Evolutionary conservation across 345 rosid genomes (phyloP), one percentile per base, ranked within the genome.

Genomic region (Mercurialis annua): DNA sequence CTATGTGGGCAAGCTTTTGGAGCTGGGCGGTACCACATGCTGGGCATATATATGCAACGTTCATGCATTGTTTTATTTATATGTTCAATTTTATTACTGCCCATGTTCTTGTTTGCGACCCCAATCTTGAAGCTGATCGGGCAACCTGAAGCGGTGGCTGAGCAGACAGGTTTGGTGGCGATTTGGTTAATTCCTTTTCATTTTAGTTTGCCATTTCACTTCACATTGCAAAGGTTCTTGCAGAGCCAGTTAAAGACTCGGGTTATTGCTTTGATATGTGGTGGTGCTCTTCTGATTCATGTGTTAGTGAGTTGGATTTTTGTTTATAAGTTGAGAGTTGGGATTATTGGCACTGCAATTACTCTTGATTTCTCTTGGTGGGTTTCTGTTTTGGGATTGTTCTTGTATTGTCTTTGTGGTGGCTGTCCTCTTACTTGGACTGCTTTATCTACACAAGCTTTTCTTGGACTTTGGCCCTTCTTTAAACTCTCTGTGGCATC

Each of bases 1-100:
- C 34, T 83, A 14, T 78, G 90, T 42, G 86, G 90, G 18, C 86
- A 84, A 73, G 83, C 90, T 29, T 82, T 71, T 53, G 90, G 88
- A 50, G 86, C 86, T 6, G 73, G 73, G 59, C 74, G 66, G 44
- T 68, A 80, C 74, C 78, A 70, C 44, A 75, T 75, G 84, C 40
- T 84, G 51, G 86, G 85, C 62, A 69, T 82, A 24, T 84, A 82
- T 66, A 38, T 84, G 82, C 91, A 84, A 65, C 77, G 88, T 8
- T 84, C 85, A 12, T 86, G 86, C 80, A 64, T 84, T 64, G 79
- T 86, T 57, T 76, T 80, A 24, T 78, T 77, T n/a, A 6, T 73
- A 4, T 79, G 77, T 66, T 82, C 79, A 33, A 59, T 86, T 69
- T 47, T 86, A 40, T 65, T 82, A 17, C 69, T 82, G 10, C 88